Evolutionary conservation across 1,139 yeast species (phyloP), one percentile per base, ranked within the genome.

Genomic region (Meyerozyma athensensis): DNA sequence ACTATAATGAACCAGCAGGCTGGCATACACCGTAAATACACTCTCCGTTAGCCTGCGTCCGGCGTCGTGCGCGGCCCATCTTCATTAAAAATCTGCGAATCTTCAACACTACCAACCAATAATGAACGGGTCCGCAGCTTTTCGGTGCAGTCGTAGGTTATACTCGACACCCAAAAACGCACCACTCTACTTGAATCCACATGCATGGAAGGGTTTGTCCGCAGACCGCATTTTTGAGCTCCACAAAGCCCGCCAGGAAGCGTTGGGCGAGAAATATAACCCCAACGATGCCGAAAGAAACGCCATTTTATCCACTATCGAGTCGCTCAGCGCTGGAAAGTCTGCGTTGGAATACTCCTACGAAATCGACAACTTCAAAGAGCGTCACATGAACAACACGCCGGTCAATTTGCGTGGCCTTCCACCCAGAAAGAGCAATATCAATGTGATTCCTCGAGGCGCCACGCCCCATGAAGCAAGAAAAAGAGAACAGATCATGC

Each of bases 171-270:
- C 36, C 33, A 30, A 30, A 37, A 43, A 37, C 34, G 45, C 43
- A 19, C 56, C 68, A 12, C 60, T 69, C 36, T 68, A 60, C 45
- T 66, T 71, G 44, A 69, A 77, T 43, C 94, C 94, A 4, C 77
- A 76, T 42, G 68, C 74, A 36, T 83, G 94, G 94, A 64, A 70
- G 40, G 84, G 82, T 0, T 64, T 81, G 40, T 81, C 86, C 14
- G 75, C 85, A 7, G 78, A 78, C 43, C 68, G 73, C 47, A 75
- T 83, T 37, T 68, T 81, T 44, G 74, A 74, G 44, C 65, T 83
- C 44, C 85, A 78, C 54, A 66, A 75, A 47, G 66, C 77, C 47
- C 71, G 92, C 55, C 74, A 75, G 46, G 67, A 72, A 19, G 61
- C 61, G 19, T 52, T 81, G 40, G 86, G 86, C 9, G 72, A 75